Conservation (phyloP, 2,329 filamentous ascomycete species). For the Verticillium isaacii region DNA sequence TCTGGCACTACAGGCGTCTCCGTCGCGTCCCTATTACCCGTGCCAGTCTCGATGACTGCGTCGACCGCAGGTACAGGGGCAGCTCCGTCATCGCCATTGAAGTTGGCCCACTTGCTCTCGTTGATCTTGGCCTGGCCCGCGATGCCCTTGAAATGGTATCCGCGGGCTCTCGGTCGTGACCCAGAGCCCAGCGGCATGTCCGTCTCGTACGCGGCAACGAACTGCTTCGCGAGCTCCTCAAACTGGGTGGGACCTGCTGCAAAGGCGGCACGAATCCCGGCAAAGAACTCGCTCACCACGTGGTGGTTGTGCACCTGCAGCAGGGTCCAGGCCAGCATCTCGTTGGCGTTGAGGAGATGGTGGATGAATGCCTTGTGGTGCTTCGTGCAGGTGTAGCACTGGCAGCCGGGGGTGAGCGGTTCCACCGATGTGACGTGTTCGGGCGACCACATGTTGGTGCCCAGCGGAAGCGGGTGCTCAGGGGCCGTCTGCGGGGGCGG, state of each 20-base stretch:
- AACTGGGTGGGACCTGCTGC: slow-evolving; percentile 25
- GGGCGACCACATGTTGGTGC: slow-evolving; percentile 71
- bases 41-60: slow-evolving; percentile 22
- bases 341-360: slow-evolving; percentile 82
- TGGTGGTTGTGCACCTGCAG: slow-evolving; percentile 90
- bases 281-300: slow-evolving; percentile 69
- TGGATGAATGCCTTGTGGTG: slow-evolving; percentile 86
- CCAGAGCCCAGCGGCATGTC: slow-evolving; percentile 71
- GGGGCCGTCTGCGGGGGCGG: slow-evolving; percentile 34
- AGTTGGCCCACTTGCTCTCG: slow-evolving; percentile 58
- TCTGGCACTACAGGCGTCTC: slow-evolving; percentile 47
- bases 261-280: slow-evolving; percentile 50
- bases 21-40: slow-evolving; percentile 39
- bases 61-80: slow-evolving; percentile 2
- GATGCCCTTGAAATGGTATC: slow-evolving; percentile 75
- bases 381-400: slow-evolving; percentile 76
- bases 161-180: slow-evolving; percentile 71
- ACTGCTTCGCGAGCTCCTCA: slow-evolving; percentile 49
- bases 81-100: slow-evolving; percentile 22
- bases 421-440: slow-evolving; percentile 56
- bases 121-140: slow-evolving; percentile 65
- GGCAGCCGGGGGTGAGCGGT: slow-evolving; percentile 60
- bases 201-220: slow-evolving; percentile 64
- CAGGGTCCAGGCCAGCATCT: slow-evolving; percentile 95
- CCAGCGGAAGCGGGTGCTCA: slow-evolving; percentile 47